Evolutionary conservation across 768 basidiomycete genomes (phyloP).

Genomic region (Mycena crocata): DNA sequence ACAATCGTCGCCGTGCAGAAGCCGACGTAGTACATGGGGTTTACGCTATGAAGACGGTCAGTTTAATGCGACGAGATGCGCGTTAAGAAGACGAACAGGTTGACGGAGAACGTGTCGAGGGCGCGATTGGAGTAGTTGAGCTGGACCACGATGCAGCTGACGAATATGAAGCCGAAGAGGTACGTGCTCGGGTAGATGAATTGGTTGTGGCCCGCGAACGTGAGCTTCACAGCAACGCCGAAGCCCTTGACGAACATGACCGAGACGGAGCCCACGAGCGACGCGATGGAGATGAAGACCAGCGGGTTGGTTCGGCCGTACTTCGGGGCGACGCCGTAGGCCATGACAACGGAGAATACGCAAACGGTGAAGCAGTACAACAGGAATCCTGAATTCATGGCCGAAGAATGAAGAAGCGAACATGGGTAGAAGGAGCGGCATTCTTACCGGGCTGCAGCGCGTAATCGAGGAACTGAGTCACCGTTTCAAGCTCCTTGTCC

Average conservation of each 20-base stretch:
- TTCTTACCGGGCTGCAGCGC: conserved; percentile 87
- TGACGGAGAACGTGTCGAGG: conserved; percentile 94
- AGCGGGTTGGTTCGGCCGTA: conserved; percentile 90
- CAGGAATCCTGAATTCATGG: conserved; percentile 75
- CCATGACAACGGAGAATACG: conserved; percentile 87
- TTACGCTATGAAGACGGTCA: conserved; percentile 73
- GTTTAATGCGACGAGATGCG: conserved; percentile 4
- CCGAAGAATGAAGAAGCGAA: background rate
- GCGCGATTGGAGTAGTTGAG: conserved; percentile 99
- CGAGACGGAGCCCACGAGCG: conserved; percentile 92
- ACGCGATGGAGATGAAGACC: conserved; percentile 97
- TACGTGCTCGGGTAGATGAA: conserved; percentile 95
- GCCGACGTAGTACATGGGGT: conserved; percentile 97
- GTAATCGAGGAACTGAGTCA: conserved; percentile 92
- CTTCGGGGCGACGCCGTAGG: conserved; percentile 84
- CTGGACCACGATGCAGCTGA: conserved; percentile 87
- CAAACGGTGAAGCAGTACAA: conserved; percentile 89
- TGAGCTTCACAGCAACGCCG: conserved; percentile 96
- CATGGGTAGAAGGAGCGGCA: background rate
- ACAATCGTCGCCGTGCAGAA: conserved; percentile 95
- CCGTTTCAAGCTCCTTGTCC: conserved; percentile 93
- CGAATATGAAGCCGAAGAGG: conserved; percentile 87
- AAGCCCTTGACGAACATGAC: conserved; percentile 99
- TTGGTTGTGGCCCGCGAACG: conserved; percentile 93
- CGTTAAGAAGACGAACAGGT: conserved; percentile 84